Evolutionary conservation across 202 grass and related monocot species (phyloP), one percentile per base, ranked within the genome.

Genomic region (Elaeis oleifera): DNA sequence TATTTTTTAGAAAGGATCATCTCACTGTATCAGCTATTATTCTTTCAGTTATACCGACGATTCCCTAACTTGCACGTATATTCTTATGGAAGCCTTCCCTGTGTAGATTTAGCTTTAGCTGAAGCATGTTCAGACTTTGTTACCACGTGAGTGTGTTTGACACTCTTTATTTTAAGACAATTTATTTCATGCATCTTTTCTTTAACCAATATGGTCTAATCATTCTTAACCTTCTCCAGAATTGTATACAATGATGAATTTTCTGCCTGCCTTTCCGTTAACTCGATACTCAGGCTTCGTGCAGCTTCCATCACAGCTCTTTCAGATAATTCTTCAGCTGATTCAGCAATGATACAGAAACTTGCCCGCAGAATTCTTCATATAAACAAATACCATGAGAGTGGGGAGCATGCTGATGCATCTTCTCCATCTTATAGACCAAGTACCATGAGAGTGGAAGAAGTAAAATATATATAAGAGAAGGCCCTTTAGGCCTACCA

Each of bases 41-140:
- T 80, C 65, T 64, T 48, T 13, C 82, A 97, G 88, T 80, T 92
- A 28, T 92, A 80, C 77, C 79, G 79, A 69, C 80, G 83, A 51
- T 89, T 82, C 72, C 82, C 71, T 56, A 67, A 89, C n/a, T 72
- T 97, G 60, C 88, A 92, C 74, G 94, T 97, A 50, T 97, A 89
- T 86, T 77, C 94, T 67, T 97, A 92, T 70, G 94, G 94, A 63
- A 68, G 84, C 70, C 94, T 86, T 79, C 85, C 88, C 72, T 97
- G 88, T 74, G 70, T 97, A 56, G 92, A 97, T 64, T 67, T 70
- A 49, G 74, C 75, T 64, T 77, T 92, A 72, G 87, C 88, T 50
- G 94, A 97, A 92, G 94, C 94, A 49, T 97, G 94, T 65, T 81
- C 94, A 18, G 64, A 89, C 39, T 97, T 97, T 71, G 76, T 97